A percentile compares a stretch with the other conserved stretches of the same genome.
Conservation (phyloP, 306 rosid genomes). For the Ceratonia siliqua region DNA sequence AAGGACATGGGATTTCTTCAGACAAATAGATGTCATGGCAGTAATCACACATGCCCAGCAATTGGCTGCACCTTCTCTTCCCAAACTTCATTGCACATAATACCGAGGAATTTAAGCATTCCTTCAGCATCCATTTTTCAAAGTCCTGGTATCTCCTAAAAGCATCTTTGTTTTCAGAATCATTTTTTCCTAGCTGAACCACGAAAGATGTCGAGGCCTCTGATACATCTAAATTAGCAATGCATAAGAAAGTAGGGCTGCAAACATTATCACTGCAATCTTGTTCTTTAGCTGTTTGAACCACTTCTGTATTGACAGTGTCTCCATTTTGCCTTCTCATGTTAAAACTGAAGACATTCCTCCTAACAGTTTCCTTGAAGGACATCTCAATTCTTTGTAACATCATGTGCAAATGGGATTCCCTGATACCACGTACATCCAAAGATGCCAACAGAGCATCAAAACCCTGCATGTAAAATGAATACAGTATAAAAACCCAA, state of each 20-base stretch:
- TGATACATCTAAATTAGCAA: conserved; percentile 43
- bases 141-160: conserved; percentile 65
- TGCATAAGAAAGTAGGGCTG: conserved; percentile 42
- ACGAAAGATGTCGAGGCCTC: conserved; percentile 62
- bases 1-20: conserved; percentile 46
- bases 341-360: conserved; percentile 35
- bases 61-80: conserved; percentile 51
- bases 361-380: conserved; percentile 59
- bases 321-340: conserved; percentile 39
- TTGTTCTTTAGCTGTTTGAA: conserved; percentile 32
- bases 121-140: conserved; percentile 74
- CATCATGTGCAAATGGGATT: conserved; percentile 71
- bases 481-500: conserved; percentile 19
- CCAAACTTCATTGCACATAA: conserved; percentile 55
- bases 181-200: conserved; percentile 60
- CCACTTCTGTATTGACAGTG: conserved; percentile 36
- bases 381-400: conserved; percentile 55
- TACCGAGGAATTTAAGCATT: conserved; percentile 52
- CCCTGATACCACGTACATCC: conserved; percentile 76
- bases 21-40: conserved; percentile 49
- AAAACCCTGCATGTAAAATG: conserved; percentile 57
- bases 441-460: conserved; percentile 69
- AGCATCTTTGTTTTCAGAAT: conserved; percentile 50
- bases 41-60: conserved; percentile 52
- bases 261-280: conserved; percentile 38